Base-by-base conservation (phyloP, 371 early-diverging fungal genomes). In the Mortierella sp. region DNA sequence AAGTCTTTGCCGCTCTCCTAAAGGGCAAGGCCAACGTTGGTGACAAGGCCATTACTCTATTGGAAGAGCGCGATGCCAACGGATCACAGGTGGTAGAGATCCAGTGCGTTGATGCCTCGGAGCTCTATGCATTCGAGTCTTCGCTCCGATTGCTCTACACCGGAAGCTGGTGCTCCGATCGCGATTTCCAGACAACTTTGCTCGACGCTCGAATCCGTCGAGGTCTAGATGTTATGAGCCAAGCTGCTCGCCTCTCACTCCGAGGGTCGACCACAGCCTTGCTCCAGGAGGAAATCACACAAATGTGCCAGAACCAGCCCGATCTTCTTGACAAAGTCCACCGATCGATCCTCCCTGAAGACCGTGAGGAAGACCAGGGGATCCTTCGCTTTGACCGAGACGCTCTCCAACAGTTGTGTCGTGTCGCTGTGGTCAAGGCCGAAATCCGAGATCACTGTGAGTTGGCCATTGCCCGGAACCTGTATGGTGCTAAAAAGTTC, bases 401-500 rank as follows among this genome's bases (percentile, higher is more conserved):
- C 26, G 60, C 60, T 6, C 28, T 60, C 26, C 60, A 60, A 26
- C 47, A 45, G 26, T 26, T 60, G 60, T 60, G 60, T 47, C 45
- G 60, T 18, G 60, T 60, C 47, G 60, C 60, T 21, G 45, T 60
- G 25, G 21, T 45, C 60, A 60, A 60, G 60, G 19, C 25, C 7
- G 60, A 60, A 47, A 60, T 60, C 26, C 60, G 60, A 18, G 60
- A 60, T 26, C 60, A 60, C 28, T 60, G 60, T 26, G 60, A 60
- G 45, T 47, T 60, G 18, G 60, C 46, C 29, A 60, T 60, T 48
- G 47, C 60, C 19, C 60, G 60, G 6, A 60, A 60, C 60, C 28
- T 60, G 18, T 60, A 60, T 47, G 60, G 60, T 23, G 25, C 60
- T 28, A 60, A 60, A 60, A 60, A 60, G 60, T 60, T 60, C 47